Base-by-base conservation (phyloP, 257 asterid genomes). In the Parsonsia alboflavescens region DNA sequence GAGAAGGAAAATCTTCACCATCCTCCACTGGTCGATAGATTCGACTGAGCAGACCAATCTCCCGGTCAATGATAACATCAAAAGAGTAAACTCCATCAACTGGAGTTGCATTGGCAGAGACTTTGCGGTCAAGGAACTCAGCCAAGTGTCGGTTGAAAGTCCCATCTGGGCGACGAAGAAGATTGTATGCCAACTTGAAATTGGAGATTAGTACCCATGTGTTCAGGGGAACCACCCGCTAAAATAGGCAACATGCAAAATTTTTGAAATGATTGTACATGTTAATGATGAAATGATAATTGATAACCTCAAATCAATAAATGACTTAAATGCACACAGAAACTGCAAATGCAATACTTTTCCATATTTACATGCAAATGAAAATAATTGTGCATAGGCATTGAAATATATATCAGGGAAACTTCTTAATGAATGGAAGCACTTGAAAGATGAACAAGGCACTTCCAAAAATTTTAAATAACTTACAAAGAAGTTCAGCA, bases 151-250 rank as follows among this genome's bases (percentile, higher is more conserved):
- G 96, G 79, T 93, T 85, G 71, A 93, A 93, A 0, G 97, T 90
- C 68, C 98, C 98, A 82, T 93, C 98, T 3, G 96, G 85, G 0
- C 98, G 88, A 4, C 98, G 77, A 28, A 93, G 89, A 89, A 93
- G 80, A 71, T 87, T 91, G 81, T 93, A 93, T 2, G 94, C 85
- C 3, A 93, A 88, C 88, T 93, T 93, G 89, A 93, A 93, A 73
- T 90, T 88, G 24, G 97, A 89, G 41, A 93, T 93, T 57, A 93
- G 84, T 75, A 93, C 89, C 96, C 96, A 89, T 48, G 98, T 90
- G 65, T 93, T 88, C 5, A 90, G 93, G 13, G 98, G 98, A 75
- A 93, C 98, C 76, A 92, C 83, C 46, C 89, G 82, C 97, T 92
- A 91, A 77, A 73, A 66, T 33, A 45, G 52, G 10, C 62, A 68